Percentiles rank a stretch among this genome's conserved stretches.
Conservation (phyloP, 2,329 filamentous ascomycete species). For the Colletotrichum sp. region DNA sequence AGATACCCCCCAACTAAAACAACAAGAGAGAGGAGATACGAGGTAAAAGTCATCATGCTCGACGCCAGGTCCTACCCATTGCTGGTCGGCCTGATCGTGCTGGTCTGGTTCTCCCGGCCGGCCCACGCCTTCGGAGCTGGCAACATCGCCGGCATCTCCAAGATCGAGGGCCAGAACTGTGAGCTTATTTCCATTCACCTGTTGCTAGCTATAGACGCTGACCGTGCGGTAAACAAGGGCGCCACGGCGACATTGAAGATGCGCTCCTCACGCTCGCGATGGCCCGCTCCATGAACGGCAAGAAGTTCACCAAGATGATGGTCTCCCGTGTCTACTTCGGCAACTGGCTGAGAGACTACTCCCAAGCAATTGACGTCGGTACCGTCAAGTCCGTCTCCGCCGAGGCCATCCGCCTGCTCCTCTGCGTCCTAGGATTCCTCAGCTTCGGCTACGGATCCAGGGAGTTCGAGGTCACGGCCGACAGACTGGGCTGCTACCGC, state of each 20-base stretch:
- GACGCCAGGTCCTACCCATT: conserved; percentile 53
- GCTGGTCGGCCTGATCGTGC: conserved; percentile 60
- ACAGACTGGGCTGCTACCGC: conserved; percentile 81
- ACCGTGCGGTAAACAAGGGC: conserved; percentile 57
- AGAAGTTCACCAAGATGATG: conserved; percentile 88
- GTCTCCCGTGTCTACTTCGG: conserved; percentile 94
- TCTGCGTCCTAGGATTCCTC: conserved; percentile 90
- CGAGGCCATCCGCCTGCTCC: conserved; percentile 86
- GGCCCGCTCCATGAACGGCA: conserved; percentile 58
- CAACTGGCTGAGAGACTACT: conserved; percentile 94
- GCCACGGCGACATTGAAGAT: conserved; percentile 93
- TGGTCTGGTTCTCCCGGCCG: conserved; percentile 72
- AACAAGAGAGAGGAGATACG: not conserved
- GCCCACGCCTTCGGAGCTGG: conserved; percentile 84
- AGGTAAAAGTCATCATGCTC: conserved; percentile 44
- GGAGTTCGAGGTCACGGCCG: conserved; percentile 84
- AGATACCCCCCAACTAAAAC: not conserved
- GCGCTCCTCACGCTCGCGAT: conserved; percentile 75
- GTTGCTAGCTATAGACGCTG: conserved; percentile 6
- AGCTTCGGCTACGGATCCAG: conserved; percentile 83
- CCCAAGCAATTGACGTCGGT: conserved; percentile 91
- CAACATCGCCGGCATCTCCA: conserved; percentile 83
- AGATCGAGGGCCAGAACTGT: conserved; percentile 86
- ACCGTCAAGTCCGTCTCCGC: conserved; percentile 90
- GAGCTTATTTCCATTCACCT: conserved; percentile 29